Conservation (phyloP, 1,284 basidiomycete genomes). For the Hymenochaete sp. region DNA sequence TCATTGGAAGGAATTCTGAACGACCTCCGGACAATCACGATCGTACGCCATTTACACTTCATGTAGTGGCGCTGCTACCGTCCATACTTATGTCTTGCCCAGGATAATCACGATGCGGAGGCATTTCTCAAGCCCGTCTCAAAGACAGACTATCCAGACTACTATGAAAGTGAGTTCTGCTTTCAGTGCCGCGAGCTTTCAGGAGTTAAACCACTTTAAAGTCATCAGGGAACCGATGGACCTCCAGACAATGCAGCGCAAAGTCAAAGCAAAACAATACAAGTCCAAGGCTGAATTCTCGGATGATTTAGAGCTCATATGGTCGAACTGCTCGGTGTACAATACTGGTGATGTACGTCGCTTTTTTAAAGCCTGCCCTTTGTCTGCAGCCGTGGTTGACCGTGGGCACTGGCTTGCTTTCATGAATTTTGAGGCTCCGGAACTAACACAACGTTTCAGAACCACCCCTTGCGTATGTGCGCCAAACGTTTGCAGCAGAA, state of each 20-base stretch:
- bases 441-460: slow-evolving; percentile 25
- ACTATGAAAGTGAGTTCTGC: slow-evolving; percentile 65
- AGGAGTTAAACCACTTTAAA: slow-evolving; percentile 27
- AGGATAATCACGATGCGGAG: slow-evolving; percentile 83
- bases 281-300: slow-evolving; percentile 92
- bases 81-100: slow-evolving; percentile 19
- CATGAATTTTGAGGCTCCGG: slow-evolving; percentile 1
- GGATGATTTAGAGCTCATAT: slow-evolving; percentile 91
- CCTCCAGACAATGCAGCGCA: slow-evolving; percentile 84
- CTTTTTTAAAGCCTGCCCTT: background rate
- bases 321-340: slow-evolving; percentile 92
- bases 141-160: slow-evolving; percentile 82
- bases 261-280: slow-evolving; percentile 86
- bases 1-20: slow-evolving; percentile 78
- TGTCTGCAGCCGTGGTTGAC: background rate
- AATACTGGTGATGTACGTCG: slow-evolving; percentile 77
- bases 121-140: slow-evolving; percentile 87
- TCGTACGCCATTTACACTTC: slow-evolving; percentile 40
- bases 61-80: slow-evolving; percentile 12
- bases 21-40: slow-evolving; percentile 73
- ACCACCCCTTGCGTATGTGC: slow-evolving; percentile 76
- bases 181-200: slow-evolving; percentile 3
- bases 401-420: too few relatives aligned
- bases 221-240: slow-evolving; percentile 93
- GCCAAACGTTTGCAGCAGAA: slow-evolving; percentile 72